Percentiles rank a stretch among this genome's conserved stretches.
These are phyloP conservation scores for Haplosporangium gracile DNA, from an alignment of 192 early-diverging fungal genomes.

Conservation along the genomic window DNA sequence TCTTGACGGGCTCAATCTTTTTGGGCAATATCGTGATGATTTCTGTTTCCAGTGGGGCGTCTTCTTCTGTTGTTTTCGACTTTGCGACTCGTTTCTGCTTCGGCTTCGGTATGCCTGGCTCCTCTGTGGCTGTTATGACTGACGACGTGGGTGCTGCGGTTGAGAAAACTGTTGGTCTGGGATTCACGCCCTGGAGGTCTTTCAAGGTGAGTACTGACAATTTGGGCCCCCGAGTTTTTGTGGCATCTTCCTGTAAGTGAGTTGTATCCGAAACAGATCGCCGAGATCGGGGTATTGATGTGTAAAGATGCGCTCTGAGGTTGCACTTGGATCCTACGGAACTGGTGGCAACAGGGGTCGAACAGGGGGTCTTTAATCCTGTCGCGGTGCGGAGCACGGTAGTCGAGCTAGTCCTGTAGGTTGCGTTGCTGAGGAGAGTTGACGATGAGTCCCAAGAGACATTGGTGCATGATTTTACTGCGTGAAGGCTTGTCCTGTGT, in stretches of 20 bases:
- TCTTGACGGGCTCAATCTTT: neutral
- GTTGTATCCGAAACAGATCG: neutral
- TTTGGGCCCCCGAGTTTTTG: conserved; percentile 3
- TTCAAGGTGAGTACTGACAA: conserved; percentile 17
- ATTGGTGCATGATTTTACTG: neutral
- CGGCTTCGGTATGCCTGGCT: neutral
- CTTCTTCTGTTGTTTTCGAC: neutral
- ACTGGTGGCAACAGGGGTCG: neutral
- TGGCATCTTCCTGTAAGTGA: neutral
- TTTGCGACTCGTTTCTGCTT: neutral
- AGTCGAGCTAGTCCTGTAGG: neutral
- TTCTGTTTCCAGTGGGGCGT: neutral
- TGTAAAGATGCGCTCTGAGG: neutral
- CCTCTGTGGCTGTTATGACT: neutral
- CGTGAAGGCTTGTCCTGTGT: conserved; percentile 1
- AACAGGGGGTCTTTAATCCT: neutral
- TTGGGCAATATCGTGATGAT: neutral
- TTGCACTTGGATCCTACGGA: neutral
- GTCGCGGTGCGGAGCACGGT: neutral
- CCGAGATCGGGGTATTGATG: neutral
- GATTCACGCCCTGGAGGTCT: conserved; percentile 37
- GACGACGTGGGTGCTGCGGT: no score
- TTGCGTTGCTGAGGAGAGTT: neutral
- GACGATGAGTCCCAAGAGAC: neutral
- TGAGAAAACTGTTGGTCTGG: conserved; percentile 24